Evolutionary conservation across 1,139 yeast genomes (phyloP).

Genomic region (Kurtzmaniella quercitrusa): DNA sequence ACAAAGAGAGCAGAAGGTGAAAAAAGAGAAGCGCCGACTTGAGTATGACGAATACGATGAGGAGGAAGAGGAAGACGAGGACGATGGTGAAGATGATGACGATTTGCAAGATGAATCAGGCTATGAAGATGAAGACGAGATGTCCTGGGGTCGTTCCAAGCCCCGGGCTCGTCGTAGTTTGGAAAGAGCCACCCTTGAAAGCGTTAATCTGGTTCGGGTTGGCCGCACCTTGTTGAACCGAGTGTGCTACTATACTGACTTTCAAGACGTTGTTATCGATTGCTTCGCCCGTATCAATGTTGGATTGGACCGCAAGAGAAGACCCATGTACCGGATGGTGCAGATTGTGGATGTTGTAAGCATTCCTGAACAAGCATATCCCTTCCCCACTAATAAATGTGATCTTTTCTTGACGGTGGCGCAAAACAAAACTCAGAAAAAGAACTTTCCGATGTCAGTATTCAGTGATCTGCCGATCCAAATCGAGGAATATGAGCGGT

Average conservation of each 20-base stretch:
- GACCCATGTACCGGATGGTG: constrained; percentile 78
- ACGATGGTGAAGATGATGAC: constrained; percentile 30
- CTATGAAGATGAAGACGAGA: constrained; percentile 41
- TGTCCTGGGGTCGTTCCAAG: constrained; percentile 48
- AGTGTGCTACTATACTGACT: constrained; percentile 78
- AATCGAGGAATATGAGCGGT: constrained; percentile 67
- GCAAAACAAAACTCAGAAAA: constrained; percentile 63
- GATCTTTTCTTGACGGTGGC: constrained; percentile 62
- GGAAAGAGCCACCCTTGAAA: constrained; percentile 43
- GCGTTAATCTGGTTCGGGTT: constrained; percentile 65
- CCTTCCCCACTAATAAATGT: constrained; percentile 49
- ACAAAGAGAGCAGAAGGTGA: constrained; percentile 68
- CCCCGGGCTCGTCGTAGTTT: constrained; percentile 23
- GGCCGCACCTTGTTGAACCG: constrained; percentile 75
- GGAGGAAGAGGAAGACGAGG: constrained; percentile 40
- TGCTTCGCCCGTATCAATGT: constrained; percentile 81
- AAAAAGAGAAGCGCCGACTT: constrained; percentile 26
- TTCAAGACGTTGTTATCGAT: constrained; percentile 63
- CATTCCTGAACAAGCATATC: constrained; percentile 53
- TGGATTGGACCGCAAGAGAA: constrained; percentile 62
- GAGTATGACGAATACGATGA: constrained; percentile 26
- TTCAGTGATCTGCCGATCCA: constrained; percentile 76
- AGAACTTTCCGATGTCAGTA: constrained; percentile 68
- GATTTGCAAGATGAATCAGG: constrained; percentile 36
- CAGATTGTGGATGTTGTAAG: constrained; percentile 63